Conservation (phyloP, 1,284 basidiomycete genomes). For the Quambalaria eucalypti region DNA sequence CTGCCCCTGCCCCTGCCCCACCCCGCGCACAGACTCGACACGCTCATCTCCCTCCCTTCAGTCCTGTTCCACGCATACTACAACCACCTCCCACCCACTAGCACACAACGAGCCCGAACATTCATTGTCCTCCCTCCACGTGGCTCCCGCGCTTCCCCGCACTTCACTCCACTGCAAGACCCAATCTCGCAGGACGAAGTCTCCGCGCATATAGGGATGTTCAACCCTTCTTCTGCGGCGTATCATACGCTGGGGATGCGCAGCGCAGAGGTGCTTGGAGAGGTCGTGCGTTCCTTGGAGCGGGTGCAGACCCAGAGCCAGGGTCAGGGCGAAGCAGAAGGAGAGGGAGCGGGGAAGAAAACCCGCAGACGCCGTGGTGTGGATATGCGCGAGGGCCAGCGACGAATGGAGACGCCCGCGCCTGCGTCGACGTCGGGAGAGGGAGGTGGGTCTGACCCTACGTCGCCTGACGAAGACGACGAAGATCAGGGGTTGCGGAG, state of each 20-base stretch:
- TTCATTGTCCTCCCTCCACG: slow-evolving; percentile 38
- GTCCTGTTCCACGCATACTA: slow-evolving; percentile 51
- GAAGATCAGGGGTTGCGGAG: slow-evolving; percentile 2
- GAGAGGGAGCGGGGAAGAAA: too few relatives aligned
- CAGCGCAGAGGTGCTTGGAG: slow-evolving; percentile 4
- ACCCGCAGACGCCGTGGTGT: neutral
- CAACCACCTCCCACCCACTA: slow-evolving; percentile 20
- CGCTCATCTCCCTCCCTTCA: neutral
- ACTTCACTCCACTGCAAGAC: slow-evolving; percentile 56
- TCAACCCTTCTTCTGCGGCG: slow-evolving; percentile 68
- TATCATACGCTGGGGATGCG: slow-evolving; percentile 70
- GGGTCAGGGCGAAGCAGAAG: too few relatives aligned
- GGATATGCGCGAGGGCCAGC: neutral
- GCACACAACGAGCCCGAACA: slow-evolving; percentile 17
- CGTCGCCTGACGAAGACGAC: too few relatives aligned
- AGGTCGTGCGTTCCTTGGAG: slow-evolving; percentile 1
- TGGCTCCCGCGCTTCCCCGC: slow-evolving; percentile 47
- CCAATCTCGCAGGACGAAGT: slow-evolving; percentile 69
- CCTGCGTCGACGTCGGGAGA: slow-evolving; percentile 8
- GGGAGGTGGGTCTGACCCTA: too few relatives aligned
- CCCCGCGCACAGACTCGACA: neutral
- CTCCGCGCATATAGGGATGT: slow-evolving; percentile 81
- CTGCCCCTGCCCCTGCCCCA: neutral
- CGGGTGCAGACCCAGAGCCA: too few relatives aligned
- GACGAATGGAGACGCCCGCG: neutral